These are phyloP conservation scores for Pichia heedii DNA, from an alignment of 805 yeast genomes.

Conservation along the genomic window DNA sequence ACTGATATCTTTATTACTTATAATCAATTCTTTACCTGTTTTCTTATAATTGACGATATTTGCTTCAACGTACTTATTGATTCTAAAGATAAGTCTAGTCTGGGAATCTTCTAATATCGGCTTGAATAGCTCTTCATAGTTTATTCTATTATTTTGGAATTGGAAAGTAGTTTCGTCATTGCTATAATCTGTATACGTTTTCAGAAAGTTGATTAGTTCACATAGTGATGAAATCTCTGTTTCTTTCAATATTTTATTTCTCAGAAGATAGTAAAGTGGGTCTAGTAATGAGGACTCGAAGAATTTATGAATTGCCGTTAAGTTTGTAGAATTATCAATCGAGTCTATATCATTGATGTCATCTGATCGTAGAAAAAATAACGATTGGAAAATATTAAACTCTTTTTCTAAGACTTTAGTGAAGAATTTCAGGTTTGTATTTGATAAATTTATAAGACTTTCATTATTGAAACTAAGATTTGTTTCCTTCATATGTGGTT, in stretches of 20 bases:
- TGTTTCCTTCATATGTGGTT: slow-evolving; percentile 17
- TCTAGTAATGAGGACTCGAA: slow-evolving; percentile 52
- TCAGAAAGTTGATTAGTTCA: slow-evolving; percentile 63
- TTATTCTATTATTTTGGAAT: slow-evolving; percentile 23
- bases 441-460: slow-evolving; percentile 50
- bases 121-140: slow-evolving; percentile 52
- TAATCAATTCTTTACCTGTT: slow-evolving; percentile 54
- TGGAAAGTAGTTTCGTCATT: slow-evolving; percentile 34
- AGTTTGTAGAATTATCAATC: slow-evolving; percentile 24
- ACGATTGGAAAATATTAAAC: slow-evolving; percentile 42
- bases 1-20: slow-evolving; percentile 34
- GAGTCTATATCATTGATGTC: slow-evolving; percentile 5
- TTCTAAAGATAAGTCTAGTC: slow-evolving; percentile 68
- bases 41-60: slow-evolving; percentile 62
- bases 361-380: slow-evolving; percentile 34
- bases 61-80: slow-evolving; percentile 63
- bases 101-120: slow-evolving; percentile 75
- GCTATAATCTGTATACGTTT: slow-evolving; percentile 35
- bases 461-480: slow-evolving; percentile 14
- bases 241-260: slow-evolving; percentile 65
- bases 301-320: slow-evolving; percentile 41
- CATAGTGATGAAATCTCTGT: slow-evolving; percentile 58
- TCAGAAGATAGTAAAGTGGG: slow-evolving; percentile 63
- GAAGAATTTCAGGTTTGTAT: slow-evolving; percentile 51
- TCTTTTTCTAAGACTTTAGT: slow-evolving; percentile 56